Conservation (phyloP, 805 yeast species). For the Candida incommunis region DNA sequence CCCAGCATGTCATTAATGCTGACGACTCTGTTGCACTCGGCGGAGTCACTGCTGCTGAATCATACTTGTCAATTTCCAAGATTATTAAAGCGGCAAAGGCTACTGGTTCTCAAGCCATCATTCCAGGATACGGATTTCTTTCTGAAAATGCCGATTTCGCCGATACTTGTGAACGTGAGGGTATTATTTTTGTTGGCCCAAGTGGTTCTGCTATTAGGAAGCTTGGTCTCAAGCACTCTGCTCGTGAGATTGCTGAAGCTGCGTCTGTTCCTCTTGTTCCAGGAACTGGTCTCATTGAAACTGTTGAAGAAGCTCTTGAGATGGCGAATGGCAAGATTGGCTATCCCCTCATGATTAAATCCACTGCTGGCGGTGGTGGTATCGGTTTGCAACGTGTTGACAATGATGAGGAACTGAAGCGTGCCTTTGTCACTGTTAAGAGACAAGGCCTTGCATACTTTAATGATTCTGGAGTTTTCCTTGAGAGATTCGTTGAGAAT, state of each 20-base stretch:
- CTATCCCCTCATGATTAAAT: conserved; percentile 90
- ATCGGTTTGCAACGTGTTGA: conserved; percentile 93
- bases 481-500: conserved; percentile 87
- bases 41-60: conserved; percentile 80
- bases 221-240: conserved; percentile 90
- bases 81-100: conserved; percentile 73
- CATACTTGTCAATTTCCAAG: conserved; percentile 76
- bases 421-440: conserved; percentile 79
- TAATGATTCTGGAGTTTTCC: conserved; percentile 90
- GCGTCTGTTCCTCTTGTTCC: conserved; percentile 97
- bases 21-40: conserved; percentile 69
- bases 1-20: conserved; percentile 74
- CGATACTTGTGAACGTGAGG: conserved; percentile 69
- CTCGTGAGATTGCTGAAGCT: conserved; percentile 77
- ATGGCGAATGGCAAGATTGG: conserved; percentile 51
- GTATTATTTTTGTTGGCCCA: conserved; percentile 92
- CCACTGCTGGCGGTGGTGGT: conserved; percentile 99
- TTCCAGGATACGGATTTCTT: conserved; percentile 94
- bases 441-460: conserved; percentile 90
- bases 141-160: conserved; percentile 96
- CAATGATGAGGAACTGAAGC: conserved; percentile 60
- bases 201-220: conserved; percentile 84
- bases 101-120: conserved; percentile 83
- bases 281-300: conserved; percentile 75
- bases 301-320: conserved; percentile 58